A percentile compares a stretch with the other conserved stretches of the same genome.
Conservation (phyloP, 805 yeast species). For the Wickerhamiella spandovensis region DNA sequence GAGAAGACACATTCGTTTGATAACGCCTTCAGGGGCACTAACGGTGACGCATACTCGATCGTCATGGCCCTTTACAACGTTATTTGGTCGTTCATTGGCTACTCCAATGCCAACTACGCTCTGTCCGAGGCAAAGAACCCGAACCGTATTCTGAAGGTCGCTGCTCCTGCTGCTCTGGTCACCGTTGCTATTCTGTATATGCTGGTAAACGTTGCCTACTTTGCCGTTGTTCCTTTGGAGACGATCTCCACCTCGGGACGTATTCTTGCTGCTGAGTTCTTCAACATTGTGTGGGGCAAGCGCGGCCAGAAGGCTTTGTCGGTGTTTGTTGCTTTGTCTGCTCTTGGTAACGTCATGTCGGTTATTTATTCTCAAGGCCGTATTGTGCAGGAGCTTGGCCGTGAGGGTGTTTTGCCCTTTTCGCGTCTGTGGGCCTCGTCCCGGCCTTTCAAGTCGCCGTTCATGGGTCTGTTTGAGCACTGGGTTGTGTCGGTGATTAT, state of each 20-base stretch:
- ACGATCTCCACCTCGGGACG: conserved; percentile 45
- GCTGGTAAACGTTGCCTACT: conserved; percentile 67
- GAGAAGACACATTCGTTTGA: conserved; percentile 46
- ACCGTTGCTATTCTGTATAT: conserved; percentile 52
- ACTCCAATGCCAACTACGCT: conserved; percentile 73
- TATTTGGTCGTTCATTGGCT: conserved; percentile 76
- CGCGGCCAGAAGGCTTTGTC: conserved; percentile 60
- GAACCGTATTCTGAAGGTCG: conserved; percentile 47
- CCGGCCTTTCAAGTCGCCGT: conserved; percentile 61
- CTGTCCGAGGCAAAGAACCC: conserved; percentile 70
- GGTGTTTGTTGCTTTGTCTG: conserved; percentile 68
- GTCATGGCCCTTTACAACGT: conserved; percentile 60
- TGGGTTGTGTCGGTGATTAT: conserved; percentile 63
- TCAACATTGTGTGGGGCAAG: conserved; percentile 56
- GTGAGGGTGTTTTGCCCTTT: conserved; percentile 71
- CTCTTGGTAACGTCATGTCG: conserved; percentile 69
- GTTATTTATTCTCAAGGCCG: conserved; percentile 76
- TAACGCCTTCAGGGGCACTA: conserved; percentile 36
- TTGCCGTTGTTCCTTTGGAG: conserved; percentile 31
- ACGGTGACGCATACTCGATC: conserved; percentile 30
- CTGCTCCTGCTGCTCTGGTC: conserved; percentile 63
- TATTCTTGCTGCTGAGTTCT: conserved; percentile 63
- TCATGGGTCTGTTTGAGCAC: conserved; percentile 61
- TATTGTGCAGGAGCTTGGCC: conserved; percentile 64
- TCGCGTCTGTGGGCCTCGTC: conserved; percentile 57